Evolutionary conservation across 2,329 filamentous ascomycete species (phyloP).

Genomic region (Massarina eburnea): DNA sequence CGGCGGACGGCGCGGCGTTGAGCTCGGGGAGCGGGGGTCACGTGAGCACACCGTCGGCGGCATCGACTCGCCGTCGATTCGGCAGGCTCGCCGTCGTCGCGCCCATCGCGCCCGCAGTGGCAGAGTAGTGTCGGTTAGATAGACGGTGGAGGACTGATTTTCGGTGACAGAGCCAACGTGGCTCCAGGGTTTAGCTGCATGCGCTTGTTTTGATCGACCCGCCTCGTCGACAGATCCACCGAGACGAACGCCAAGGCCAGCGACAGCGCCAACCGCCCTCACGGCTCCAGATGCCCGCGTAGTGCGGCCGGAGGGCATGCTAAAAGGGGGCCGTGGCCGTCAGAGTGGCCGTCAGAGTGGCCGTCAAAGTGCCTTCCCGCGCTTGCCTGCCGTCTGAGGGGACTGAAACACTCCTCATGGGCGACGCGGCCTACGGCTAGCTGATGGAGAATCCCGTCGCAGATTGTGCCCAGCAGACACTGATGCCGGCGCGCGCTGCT

Average conservation of each 20-base stretch:
- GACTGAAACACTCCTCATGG: slow-evolving; percentile 31
- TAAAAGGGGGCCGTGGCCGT: slow-evolving; percentile 22
- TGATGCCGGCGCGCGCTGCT: slow-evolving; percentile 16
- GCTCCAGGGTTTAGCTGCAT: slow-evolving; percentile 44
- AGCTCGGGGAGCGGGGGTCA: too few relatives aligned
- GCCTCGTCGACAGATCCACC: slow-evolving; percentile 41
- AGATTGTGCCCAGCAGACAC: too few relatives aligned
- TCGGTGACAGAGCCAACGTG: slow-evolving; percentile 34
- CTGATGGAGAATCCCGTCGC: slow-evolving; percentile 18
- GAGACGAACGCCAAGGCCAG: slow-evolving; percentile 38
- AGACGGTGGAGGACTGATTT: too few relatives aligned
- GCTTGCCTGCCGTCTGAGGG: slow-evolving; percentile 37
- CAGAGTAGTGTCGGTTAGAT: too few relatives aligned
- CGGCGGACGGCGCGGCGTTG: too few relatives aligned
- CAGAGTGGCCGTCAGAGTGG: slow-evolving; percentile 12
- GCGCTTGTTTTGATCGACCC: slow-evolving; percentile 45
- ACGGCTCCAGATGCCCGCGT: slow-evolving; percentile 32
- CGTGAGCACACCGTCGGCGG: too few relatives aligned
- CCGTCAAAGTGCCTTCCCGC: slow-evolving; percentile 23
- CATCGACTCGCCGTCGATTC: not conserved
- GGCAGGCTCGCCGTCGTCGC: too few relatives aligned
- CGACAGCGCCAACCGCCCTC: slow-evolving; percentile 37
- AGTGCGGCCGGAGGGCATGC: slow-evolving; percentile 31
- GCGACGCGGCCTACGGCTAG: slow-evolving; percentile 25
- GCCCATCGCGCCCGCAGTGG: too few relatives aligned